These are phyloP conservation scores for Chiua sp. DNA, from an alignment of 1,284 basidiomycete species.

Conservation along the genomic window DNA sequence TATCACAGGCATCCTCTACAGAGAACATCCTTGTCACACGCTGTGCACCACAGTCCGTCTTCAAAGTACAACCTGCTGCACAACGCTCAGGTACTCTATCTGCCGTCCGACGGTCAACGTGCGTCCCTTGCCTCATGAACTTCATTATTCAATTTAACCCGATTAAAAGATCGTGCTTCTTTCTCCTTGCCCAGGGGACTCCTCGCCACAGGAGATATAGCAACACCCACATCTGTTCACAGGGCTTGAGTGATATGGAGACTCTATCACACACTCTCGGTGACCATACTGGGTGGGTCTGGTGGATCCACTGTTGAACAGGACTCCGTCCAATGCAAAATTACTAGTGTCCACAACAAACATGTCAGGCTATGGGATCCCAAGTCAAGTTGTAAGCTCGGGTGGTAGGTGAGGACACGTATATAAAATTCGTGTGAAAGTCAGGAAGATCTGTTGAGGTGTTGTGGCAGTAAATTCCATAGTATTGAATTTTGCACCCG, in stretches of 20 bases:
- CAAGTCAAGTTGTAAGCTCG: no score
- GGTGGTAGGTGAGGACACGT: no score
- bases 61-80: slow-evolving; percentile 92
- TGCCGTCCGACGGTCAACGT: no score
- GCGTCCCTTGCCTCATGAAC: no score
- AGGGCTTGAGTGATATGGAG: slow-evolving; percentile 91
- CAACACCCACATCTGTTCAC: slow-evolving; percentile 90
- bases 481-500: no score
- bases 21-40: slow-evolving; percentile 85
- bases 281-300: slow-evolving; percentile 96
- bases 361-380: slow-evolving; percentile 92
- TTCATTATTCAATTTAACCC: no score
- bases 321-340: slow-evolving; percentile 89
- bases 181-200: slow-evolving; percentile 98
- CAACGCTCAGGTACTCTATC: slow-evolving; percentile 86
- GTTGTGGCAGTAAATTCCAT: slow-evolving; percentile 86
- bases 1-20: slow-evolving; percentile 71
- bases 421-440: no score
- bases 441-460: slow-evolving; percentile 57
- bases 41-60: slow-evolving; percentile 96
- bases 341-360: slow-evolving; percentile 93
- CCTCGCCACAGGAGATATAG: no score
- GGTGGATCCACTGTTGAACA: slow-evolving; percentile 96
- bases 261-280: slow-evolving; percentile 87
- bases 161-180: slow-evolving; percentile 86